These are phyloP conservation scores for Pontederia crassipes DNA, from an alignment of 176 grass and related monocot genomes.

Conservation along the genomic window DNA sequence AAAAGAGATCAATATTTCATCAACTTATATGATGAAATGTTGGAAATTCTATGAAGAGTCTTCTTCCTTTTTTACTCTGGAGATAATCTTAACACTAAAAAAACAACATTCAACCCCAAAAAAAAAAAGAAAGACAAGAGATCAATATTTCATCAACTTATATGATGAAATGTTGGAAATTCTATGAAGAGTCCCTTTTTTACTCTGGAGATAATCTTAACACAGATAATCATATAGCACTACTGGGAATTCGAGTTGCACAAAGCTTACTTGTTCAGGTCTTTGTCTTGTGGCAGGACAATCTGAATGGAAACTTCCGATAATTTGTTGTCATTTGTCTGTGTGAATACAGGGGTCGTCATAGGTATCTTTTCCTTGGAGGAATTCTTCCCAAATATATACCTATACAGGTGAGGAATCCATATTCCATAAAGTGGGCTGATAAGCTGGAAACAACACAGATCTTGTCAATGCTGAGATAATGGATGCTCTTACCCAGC, in stretches of 20 bases:
- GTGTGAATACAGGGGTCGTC: constrained; percentile 94
- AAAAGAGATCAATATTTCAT: too few relatives aligned
- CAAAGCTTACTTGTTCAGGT: constrained; percentile 38
- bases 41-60: too few relatives aligned
- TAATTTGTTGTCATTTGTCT: constrained; percentile 55
- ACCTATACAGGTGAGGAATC: constrained; percentile 27
- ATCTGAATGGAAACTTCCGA: constrained; percentile 89
- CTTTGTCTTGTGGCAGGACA: constrained; percentile 62
- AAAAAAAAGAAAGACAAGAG: too few relatives aligned
- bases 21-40: too few relatives aligned
- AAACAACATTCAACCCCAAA: constrained; percentile 17
- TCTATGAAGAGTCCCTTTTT: too few relatives aligned
- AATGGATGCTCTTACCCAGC: constrained; percentile 48
- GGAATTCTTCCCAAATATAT: constrained; percentile 92
- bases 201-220: too few relatives aligned
- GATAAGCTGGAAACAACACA: neutral
- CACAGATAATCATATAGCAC: too few relatives aligned
- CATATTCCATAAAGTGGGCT: neutral
- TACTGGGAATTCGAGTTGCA: neutral
- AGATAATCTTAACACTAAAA: too few relatives aligned
- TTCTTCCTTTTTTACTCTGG: too few relatives aligned
- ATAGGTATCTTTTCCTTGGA: constrained; percentile 81
- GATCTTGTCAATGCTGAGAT: neutral
- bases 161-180: too few relatives aligned
- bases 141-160: too few relatives aligned